Conservation (phyloP, 208 protist species). For the Novymonas esmeraldas region DNA sequence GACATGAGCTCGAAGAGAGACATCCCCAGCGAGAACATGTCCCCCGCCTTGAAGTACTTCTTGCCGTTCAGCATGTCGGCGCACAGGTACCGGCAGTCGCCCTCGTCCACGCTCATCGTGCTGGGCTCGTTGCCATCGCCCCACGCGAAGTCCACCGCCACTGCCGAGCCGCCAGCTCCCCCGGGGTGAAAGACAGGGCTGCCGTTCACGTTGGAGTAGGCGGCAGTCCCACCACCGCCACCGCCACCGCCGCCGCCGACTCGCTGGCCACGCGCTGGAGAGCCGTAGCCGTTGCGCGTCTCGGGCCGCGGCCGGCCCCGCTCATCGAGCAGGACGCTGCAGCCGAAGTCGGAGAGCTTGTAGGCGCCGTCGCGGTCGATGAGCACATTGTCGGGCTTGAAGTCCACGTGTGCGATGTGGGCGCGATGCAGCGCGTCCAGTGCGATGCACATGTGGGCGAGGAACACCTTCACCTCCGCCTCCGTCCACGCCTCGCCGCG, state of each 20-base stretch:
- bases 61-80: slow-evolving; percentile 93
- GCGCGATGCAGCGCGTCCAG: slow-evolving; percentile 82
- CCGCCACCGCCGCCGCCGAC: not conserved
- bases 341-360: slow-evolving; percentile 94
- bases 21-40: slow-evolving; percentile 93
- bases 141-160: slow-evolving; percentile 13
- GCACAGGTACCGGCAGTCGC: slow-evolving; percentile 91
- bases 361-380: slow-evolving; percentile 76
- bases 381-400: slow-evolving; percentile 94
- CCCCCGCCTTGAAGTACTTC: slow-evolving; percentile 72
- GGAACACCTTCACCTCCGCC: slow-evolving; percentile 75
- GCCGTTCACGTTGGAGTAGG: slow-evolving; percentile 3
- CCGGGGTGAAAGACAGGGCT: not conserved
- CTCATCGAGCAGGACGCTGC: slow-evolving; percentile 74
- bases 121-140: slow-evolving; percentile 55
- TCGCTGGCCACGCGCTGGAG: not conserved
- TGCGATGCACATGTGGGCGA: slow-evolving; percentile 87
- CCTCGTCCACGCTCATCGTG: slow-evolving; percentile 86
- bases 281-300: slow-evolving; percentile 24
- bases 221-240: too few relatives aligned
- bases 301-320: slow-evolving; percentile 49
- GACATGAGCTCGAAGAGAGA: slow-evolving; percentile 91
- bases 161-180: not conserved
- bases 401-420: slow-evolving; percentile 92
- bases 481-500: slow-evolving; percentile 61